phyloP scores from a whole-genome alignment of 2,329 filamentous ascomycete genomes.

The Phyllosticta paracitricarpa region DNA sequence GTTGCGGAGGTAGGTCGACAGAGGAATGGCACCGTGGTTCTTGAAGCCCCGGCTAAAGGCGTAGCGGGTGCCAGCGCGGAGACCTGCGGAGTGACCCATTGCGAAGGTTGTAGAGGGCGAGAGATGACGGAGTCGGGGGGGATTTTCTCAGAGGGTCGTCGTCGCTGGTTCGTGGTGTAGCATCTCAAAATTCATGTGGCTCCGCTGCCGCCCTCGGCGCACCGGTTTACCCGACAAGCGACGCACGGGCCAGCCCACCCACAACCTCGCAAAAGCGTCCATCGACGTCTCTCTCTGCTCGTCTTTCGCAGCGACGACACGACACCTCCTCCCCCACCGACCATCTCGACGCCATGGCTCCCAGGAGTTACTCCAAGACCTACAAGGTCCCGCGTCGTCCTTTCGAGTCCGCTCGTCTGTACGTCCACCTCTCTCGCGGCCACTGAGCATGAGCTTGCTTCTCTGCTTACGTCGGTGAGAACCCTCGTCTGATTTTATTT shows the following conservation, averaged over 20 bases:
- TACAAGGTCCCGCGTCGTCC: constrained; percentile 97
- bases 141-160: constrained; percentile 6
- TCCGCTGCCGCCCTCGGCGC: neutral
- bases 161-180: constrained; percentile 1
- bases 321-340: neutral
- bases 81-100: constrained; percentile 46
- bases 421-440: constrained; percentile 68
- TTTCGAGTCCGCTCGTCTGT: constrained; percentile 99
- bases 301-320: constrained; percentile 18
- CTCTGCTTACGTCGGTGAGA: constrained; percentile 92
- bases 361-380: constrained; percentile 91
- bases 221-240: constrained; percentile 7
- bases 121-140: neutral
- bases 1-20: constrained; percentile 88
- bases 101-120: constrained; percentile 21
- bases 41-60: constrained; percentile 85
- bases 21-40: constrained; percentile 85
- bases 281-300: neutral
- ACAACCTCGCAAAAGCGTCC: neutral
- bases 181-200: constrained; percentile 6
- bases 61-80: constrained; percentile 34
- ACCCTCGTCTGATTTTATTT: constrained; percentile 46
- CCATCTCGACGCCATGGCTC: constrained; percentile 27
- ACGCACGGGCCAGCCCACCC: neutral
- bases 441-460: constrained; percentile 93